Percentiles rank a stretch among this genome's conserved stretches.
These are phyloP conservation scores for Serendipita sp. DNA, from an alignment of 768 basidiomycete species.

Conservation along the genomic window DNA sequence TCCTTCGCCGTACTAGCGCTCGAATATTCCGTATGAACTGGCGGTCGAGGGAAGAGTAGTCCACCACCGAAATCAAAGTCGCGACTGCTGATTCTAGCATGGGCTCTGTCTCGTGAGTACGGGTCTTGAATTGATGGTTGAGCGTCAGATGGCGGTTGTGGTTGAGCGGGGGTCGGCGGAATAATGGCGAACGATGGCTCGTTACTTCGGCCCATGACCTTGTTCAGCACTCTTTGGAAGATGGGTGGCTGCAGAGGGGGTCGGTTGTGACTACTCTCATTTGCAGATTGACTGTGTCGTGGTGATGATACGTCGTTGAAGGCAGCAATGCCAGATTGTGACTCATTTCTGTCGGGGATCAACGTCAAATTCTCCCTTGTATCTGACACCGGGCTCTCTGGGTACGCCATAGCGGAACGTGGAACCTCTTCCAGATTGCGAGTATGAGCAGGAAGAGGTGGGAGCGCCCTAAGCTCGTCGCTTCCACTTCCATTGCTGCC, in stretches of 20 bases:
- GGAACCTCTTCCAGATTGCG: neutral
- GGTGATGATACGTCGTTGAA: neutral
- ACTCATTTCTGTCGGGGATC: neutral
- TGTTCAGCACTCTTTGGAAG: neutral
- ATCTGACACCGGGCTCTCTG: slow-evolving; percentile 4
- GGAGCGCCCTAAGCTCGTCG: neutral
- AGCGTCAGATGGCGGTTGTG: neutral
- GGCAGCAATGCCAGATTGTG: no score
- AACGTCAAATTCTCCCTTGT: neutral
- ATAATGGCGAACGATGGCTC: neutral
- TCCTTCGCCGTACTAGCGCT: slow-evolving; percentile 1
- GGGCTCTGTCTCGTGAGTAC: neutral
- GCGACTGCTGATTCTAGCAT: neutral
- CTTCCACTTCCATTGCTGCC: neutral
- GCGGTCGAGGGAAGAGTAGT: neutral
- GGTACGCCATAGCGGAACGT: neutral
- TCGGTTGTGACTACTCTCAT: neutral
- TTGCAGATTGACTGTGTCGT: neutral
- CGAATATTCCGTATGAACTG: neutral
- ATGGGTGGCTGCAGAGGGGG: neutral
- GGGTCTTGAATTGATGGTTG: neutral
- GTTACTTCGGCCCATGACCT: neutral
- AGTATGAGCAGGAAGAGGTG: neutral
- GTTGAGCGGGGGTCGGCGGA: neutral
- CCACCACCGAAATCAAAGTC: slow-evolving; percentile 5